Base-by-base conservation (phyloP, 352 stramenopile genomes). In the Pythium diclinum region DNA sequence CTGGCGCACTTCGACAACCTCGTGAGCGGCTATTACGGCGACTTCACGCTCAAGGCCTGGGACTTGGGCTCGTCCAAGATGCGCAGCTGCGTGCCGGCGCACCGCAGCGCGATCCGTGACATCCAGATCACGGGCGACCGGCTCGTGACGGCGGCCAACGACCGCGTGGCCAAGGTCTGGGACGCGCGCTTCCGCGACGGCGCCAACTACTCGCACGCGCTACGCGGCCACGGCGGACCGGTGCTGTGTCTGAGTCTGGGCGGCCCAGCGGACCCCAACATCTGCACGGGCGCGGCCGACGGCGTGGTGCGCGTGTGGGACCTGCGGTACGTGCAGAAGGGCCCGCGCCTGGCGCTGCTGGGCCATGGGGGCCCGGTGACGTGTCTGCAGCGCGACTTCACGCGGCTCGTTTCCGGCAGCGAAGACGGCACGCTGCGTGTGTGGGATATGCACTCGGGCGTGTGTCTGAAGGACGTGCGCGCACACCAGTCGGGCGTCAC, bases 261-360 rank as follows among this genome's bases (percentile, higher is more conserved):
- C 40, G 86, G 86, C 5, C 82, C 83, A 7, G 84, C 81, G 0
- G 86, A 92, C 46, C 84, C 84, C 13, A 94, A 81, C 25, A 81
- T 94, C 49, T 94, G 82, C 61, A 92, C 86, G 0, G 85, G 84
- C 28, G 70, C 83, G 0, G 78, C 81, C 3, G 86, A 95, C 62
- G 84, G 86, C 36, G 57, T 89, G 32, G 81, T 95, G 59, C 83
- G 83, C 23, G 79, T 95, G 49, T 95, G 86, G 86, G 84, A 95
- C 61, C 67, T 95, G 63, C 78, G 85, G 23, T 91, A 87, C 32
- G 83, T 88, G 16, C 69, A 87, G 19, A 85, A 83, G 16, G 86
- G 85, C 0, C 83, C 84, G 14, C 79, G 81, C 0, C 76, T 95
- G 19, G 78, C 75, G 8, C 65, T 93, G 5, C 46, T 69, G 44